Base-by-base conservation (phyloP, 2,329 filamentous ascomycete genomes). In the Orbilia quercus region DNA sequence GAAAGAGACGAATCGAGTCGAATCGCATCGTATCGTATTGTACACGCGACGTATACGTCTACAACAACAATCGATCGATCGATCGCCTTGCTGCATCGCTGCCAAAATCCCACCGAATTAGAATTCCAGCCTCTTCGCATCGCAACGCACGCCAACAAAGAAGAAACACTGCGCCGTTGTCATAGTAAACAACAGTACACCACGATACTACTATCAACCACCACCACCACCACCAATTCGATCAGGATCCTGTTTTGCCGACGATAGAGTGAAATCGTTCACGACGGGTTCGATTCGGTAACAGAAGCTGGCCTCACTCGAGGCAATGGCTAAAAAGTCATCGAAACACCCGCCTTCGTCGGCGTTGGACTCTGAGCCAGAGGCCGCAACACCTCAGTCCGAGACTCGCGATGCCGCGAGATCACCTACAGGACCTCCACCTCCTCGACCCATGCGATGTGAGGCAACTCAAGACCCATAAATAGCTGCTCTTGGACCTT, bases 381-480 rank as follows among this genome's bases (percentile, higher is more conserved):
- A 66, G 36, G 64, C 64, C 9, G 54, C 69, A 50, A 66, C 60
- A 40, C 67, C 67, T 44, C 9, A 54, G 36, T 25, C 60, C 28
- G 67, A 72, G 36, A 20, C 23, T 31, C 51, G 36, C 38, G 69
- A 73, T 73, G 44, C 60, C 38, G 50, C 53, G 22, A 48, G 36
- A 36, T 45, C 42, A n/a, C 55, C 64, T 9, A 38, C 53, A 12
- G 58, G 55, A 28, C 40, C 23, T 28, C 64, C 63, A 42, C 40
- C 63, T 22, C 62, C 48, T 1, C 55, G 59, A 22, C 63, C 70
- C 23, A 74, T 74, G 70, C 62, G 70, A 74, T 44, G 70, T 74
- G 45, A 69, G 69, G 23, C 3, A 18, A 23, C 40, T 23, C 23
- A 34, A 42, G 1, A 9, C 12, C 34, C 28, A 42, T 11, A n/a